phyloP scores from a whole-genome alignment of 2,329 filamentous ascomycete species.

The Pseudopyrenochaeta lycopersici region DNA sequence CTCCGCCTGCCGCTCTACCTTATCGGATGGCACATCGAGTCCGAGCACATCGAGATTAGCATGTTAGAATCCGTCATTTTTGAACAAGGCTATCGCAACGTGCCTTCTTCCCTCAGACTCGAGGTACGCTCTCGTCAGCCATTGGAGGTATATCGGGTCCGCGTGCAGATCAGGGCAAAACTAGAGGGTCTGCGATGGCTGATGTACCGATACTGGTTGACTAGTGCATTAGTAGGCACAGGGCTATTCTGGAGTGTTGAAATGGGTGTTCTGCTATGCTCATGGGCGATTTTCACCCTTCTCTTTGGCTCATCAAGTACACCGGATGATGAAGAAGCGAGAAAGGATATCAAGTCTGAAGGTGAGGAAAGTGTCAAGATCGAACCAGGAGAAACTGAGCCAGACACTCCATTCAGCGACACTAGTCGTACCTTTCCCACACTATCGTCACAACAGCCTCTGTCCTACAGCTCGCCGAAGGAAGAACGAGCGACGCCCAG shows the following conservation, averaged over 20 bases:
- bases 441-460: conserved; percentile 53
- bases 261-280: conserved; percentile 70
- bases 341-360: conserved; percentile 16
- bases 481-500: conserved; percentile 21
- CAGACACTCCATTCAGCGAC: conserved; percentile 51
- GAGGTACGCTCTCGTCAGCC: conserved; percentile 75
- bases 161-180: conserved; percentile 75
- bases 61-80: conserved; percentile 82
- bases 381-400: conserved; percentile 23
- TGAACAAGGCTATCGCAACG: conserved; percentile 58
- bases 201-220: conserved; percentile 84
- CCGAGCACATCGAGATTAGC: conserved; percentile 68
- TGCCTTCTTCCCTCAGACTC: conserved; percentile 65
- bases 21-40: conserved; percentile 71
- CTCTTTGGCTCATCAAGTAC: conserved; percentile 37
- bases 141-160: conserved; percentile 79
- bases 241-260: conserved; percentile 79
- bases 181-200: conserved; percentile 76
- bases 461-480: conserved; percentile 48
- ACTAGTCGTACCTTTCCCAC: conserved; percentile 60
- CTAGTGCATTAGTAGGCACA: conserved; percentile 74
- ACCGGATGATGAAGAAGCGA: neutral
- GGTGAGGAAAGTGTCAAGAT: conserved; percentile 19
- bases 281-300: conserved; percentile 68
- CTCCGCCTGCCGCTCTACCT: conserved; percentile 71